A percentile compares a stretch with the other conserved stretches of the same genome.
Evolutionary conservation across 2,329 filamentous ascomycete species (phyloP).

Genomic region (Gaeumannomyces sp.): DNA sequence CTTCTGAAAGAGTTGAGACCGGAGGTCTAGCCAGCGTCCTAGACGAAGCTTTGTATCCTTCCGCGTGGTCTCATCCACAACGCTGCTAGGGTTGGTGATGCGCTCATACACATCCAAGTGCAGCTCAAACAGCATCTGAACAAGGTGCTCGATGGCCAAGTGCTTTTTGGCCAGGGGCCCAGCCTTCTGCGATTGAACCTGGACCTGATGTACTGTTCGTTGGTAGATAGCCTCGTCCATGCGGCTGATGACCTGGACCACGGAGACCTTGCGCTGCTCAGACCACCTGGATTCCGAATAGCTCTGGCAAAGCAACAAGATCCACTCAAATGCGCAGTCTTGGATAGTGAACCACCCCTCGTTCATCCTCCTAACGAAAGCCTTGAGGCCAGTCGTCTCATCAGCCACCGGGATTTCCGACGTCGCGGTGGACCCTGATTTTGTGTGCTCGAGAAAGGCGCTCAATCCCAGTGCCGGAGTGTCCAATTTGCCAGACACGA

Average conservation of each 20-base stretch:
- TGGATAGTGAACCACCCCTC: slow-evolving; percentile 45
- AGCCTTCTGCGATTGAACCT: slow-evolving; percentile 14
- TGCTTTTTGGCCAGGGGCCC: background rate
- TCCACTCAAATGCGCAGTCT: slow-evolving; percentile 55
- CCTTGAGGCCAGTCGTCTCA: slow-evolving; percentile 43
- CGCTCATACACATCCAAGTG: slow-evolving; percentile 56
- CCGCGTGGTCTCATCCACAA: slow-evolving; percentile 42
- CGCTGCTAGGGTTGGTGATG: slow-evolving; percentile 50
- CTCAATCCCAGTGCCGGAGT: slow-evolving; percentile 47
- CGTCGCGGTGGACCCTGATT: slow-evolving; percentile 43
- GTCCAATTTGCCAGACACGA: slow-evolving; percentile 48
- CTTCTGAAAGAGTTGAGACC: slow-evolving; percentile 37
- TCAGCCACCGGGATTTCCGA: slow-evolving; percentile 42
- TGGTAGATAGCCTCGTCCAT: slow-evolving; percentile 47
- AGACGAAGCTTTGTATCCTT: slow-evolving; percentile 44
- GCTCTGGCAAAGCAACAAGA: slow-evolving; percentile 41
- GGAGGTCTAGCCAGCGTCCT: slow-evolving; percentile 45
- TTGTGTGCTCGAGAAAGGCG: slow-evolving; percentile 59
- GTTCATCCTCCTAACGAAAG: slow-evolving; percentile 45
- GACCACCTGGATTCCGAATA: slow-evolving; percentile 54
- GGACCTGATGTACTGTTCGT: slow-evolving; percentile 34
- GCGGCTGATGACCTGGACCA: slow-evolving; percentile 50
- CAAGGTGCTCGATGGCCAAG: slow-evolving; percentile 34
- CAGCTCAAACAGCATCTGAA: slow-evolving; percentile 56
- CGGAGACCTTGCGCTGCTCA: slow-evolving; percentile 47